These are phyloP conservation scores for Entoloma clypeatum DNA, from an alignment of 1,284 basidiomycete species.

Conservation along the genomic window DNA sequence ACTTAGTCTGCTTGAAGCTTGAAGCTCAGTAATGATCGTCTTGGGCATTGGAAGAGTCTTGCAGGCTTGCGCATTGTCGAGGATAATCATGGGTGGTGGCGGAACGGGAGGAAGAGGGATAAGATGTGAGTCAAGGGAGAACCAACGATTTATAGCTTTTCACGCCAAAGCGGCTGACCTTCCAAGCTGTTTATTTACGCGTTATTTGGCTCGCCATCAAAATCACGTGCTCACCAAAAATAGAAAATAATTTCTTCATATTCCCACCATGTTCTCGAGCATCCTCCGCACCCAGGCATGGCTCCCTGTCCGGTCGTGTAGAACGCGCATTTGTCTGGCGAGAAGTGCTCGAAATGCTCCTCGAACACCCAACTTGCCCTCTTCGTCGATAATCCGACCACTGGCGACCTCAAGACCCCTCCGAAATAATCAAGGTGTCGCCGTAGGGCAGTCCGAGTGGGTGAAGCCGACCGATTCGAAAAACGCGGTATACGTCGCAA, in stretches of 20 bases:
- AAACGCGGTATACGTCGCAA: conserved; percentile 40
- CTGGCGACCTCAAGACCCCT: conserved; percentile 17
- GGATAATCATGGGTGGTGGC: no score
- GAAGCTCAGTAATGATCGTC: no score
- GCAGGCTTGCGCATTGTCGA: no score
- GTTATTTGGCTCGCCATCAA: not conserved
- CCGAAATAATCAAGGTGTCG: not conserved
- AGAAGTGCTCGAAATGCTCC: conserved; percentile 5
- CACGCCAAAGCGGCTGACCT: no score
- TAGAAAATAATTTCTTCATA: conserved; percentile 15
- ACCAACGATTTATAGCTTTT: no score
- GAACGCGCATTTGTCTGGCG: conserved; percentile 9
- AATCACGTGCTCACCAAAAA: conserved; percentile 13
- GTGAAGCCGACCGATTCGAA: conserved; percentile 22
- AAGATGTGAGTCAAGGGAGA: no score
- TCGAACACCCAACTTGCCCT: conserved; percentile 5
- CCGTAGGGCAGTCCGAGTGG: not conserved
- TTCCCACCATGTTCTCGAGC: conserved; percentile 30
- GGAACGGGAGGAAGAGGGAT: no score
- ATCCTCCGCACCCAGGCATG: conserved; percentile 32
- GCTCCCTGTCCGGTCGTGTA: conserved; percentile 21
- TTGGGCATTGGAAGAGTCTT: no score
- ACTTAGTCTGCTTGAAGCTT: no score
- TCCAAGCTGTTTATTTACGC: no score
- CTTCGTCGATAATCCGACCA: conserved; percentile 9